These are phyloP conservation scores for Petasospora fabianii DNA, from an alignment of 1,139 yeast genomes.

Conservation along the genomic window DNA sequence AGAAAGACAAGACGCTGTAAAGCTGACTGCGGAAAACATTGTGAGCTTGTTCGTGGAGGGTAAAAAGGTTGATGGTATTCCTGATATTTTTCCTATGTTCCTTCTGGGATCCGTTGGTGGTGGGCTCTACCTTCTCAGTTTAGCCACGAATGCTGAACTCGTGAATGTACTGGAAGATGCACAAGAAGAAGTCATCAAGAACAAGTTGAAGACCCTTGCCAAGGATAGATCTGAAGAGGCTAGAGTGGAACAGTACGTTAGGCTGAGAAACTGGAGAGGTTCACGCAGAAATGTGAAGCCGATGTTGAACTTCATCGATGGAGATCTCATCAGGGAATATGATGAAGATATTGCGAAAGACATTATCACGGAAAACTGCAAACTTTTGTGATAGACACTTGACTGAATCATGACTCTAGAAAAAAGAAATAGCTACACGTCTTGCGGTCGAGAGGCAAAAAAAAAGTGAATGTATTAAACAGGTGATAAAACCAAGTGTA, in stretches of 20 bases:
- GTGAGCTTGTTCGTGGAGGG: conserved; percentile 2
- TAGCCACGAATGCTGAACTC: conserved; percentile 9
- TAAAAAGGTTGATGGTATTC: conserved; percentile 6
- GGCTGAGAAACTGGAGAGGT: conserved; percentile 6
- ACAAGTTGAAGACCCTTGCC: conserved; percentile 5
- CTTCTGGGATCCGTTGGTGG: conserved; percentile 27
- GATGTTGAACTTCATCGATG: conserved; percentile 16
- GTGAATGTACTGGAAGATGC: conserved; percentile 6
- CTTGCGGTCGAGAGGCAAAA: too few species aligned
- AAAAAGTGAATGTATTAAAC: conserved; percentile 7
- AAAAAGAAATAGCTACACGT: too few species aligned
- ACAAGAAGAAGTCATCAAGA: conserved; percentile 1
- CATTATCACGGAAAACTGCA: conserved; percentile 9
- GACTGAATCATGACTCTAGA: conserved; percentile 3
- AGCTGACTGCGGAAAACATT: not conserved
- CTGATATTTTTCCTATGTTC: conserved; percentile 21
- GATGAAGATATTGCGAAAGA: conserved; percentile 9
- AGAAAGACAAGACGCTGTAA: not conserved
- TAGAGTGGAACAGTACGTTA: conserved; percentile 3
- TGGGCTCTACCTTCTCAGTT: conserved; percentile 21
- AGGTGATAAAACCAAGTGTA: not conserved
- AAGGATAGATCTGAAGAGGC: conserved; percentile 2
- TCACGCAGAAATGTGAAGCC: conserved; percentile 4
- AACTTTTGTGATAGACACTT: conserved; percentile 7
- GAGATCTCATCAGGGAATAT: conserved; percentile 15